Percentiles rank a stretch among this genome's conserved stretches.
These are phyloP conservation scores for Periconia sp. DNA, from an alignment of 2,329 filamentous ascomycete genomes.

Conservation along the genomic window DNA sequence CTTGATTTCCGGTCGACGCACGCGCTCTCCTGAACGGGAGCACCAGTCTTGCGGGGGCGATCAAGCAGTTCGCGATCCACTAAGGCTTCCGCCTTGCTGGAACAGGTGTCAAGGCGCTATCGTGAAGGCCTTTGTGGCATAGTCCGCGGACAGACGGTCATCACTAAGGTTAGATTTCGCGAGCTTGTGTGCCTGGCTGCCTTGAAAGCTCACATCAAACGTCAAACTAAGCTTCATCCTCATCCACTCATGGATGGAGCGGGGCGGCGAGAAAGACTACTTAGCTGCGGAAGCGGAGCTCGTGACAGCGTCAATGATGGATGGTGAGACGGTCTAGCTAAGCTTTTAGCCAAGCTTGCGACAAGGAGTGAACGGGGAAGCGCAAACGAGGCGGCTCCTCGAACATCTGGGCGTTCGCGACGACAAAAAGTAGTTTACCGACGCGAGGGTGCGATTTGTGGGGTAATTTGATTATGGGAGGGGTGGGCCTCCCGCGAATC, in stretches of 20 bases:
- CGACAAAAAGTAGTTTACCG: too few relatives aligned
- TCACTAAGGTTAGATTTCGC: background rate
- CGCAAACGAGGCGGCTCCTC: background rate
- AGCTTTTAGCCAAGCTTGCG: constrained; percentile 13
- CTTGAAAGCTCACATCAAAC: background rate
- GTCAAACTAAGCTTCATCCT: too few relatives aligned
- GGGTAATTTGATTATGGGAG: too few relatives aligned
- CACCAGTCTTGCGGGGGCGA: constrained; percentile 8
- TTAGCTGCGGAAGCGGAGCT: constrained; percentile 4
- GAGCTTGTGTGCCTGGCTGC: background rate
- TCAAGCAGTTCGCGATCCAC: constrained; percentile 8
- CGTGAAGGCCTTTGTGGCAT: background rate
- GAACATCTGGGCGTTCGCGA: too few relatives aligned
- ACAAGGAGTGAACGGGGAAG: constrained; percentile 9
- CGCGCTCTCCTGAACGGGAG: background rate
- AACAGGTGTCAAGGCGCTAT: constrained; percentile 4
- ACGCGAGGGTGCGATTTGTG: too few relatives aligned
- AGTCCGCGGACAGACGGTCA: background rate
- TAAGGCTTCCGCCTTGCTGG: constrained; percentile 1
- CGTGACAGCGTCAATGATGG: background rate
- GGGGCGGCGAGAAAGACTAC: background rate
- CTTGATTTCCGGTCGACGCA: background rate
- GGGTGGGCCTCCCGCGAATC: too few relatives aligned
- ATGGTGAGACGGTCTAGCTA: constrained; percentile 7
- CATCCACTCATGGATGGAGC: too few relatives aligned